Evolutionary conservation across 257 asterid species (phyloP), one percentile per base, ranked within the genome.

Genomic region (Solanum bulbocastanum): DNA sequence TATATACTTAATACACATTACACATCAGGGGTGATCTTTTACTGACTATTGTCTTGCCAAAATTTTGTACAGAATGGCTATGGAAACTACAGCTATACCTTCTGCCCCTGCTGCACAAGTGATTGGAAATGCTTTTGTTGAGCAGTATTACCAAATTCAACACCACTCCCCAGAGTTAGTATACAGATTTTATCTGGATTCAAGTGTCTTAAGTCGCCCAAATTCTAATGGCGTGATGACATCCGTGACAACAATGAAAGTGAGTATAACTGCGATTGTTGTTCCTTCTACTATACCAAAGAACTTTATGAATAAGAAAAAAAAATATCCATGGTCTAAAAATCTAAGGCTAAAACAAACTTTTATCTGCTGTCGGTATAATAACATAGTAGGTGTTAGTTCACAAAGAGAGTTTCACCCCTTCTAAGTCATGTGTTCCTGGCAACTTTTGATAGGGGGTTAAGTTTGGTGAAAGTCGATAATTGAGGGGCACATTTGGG

Each of bases 71-170:
- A 56, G 90, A 94, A 97, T 95, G 99, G 98, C 97, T 83, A 90
- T 88, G 73, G 94, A 91, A 91, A 87, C 96, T 79, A 92, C 93
- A 86, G 84, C 84, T 74, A 92, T 93, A 81, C 69, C 90, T 49
- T 92, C 92, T 72, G 86, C 92, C 91, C 98, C 82, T 85, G 6
- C 81, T 69, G 87, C 87, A 68, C 83, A 95, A 90, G 96, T 94
- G 88, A 94, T 97, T 84, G 99, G 98, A 83, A 97, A 97, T 91
- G 99, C 98, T 68, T 97, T 97, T 87, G 99, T 97, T 62, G 98
- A 97, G 93, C 99, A 96, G 89, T 97, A 96, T 91, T 97, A 95
- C 88, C 98, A 92, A 83, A 93, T 97, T 87, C 98, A 96, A 87
- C 99, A 95, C 62, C 92, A 90, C 88, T 91, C 98, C 16, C 99